phyloP scores from a whole-genome alignment of 192 early-diverging fungal species.

The Backusella circina region DNA sequence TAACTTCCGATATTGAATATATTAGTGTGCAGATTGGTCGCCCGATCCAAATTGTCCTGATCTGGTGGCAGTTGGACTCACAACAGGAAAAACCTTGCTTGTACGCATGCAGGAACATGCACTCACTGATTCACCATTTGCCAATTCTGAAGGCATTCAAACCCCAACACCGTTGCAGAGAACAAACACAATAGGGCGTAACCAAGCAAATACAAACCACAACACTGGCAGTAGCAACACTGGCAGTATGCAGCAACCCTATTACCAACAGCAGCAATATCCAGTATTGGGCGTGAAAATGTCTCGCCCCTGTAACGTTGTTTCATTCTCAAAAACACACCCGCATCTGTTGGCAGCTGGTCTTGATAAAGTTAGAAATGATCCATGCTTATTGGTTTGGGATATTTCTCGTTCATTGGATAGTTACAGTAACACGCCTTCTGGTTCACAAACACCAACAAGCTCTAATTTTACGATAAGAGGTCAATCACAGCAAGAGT shows the following conservation, averaged over 20 bases:
- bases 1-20: constrained; percentile 4
- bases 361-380: constrained; percentile 72
- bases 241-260: not conserved
- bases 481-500: not conserved
- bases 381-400: constrained; percentile 71
- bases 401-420: constrained; percentile 57
- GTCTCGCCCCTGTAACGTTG: constrained; percentile 66
- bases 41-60: constrained; percentile 54
- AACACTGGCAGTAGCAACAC: not conserved
- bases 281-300: constrained; percentile 44
- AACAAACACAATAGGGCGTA: constrained; percentile 1
- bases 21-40: constrained; percentile 65
- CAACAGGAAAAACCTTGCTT: constrained; percentile 53
- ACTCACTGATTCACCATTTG: constrained; percentile 14
- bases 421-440: constrained; percentile 23
- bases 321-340: constrained; percentile 64
- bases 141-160: not conserved
- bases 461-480: not conserved
- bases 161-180: constrained; percentile 3
- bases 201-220: not conserved
- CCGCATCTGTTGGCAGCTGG: constrained; percentile 62
- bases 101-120: constrained; percentile 43
- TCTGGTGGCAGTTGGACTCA: constrained; percentile 56
- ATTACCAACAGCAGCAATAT: constrained; percentile 26
- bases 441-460: constrained; percentile 14